Evolutionary conservation across 2,329 filamentous ascomycete species (phyloP).

Genomic region (Escovopsis sp.): DNA sequence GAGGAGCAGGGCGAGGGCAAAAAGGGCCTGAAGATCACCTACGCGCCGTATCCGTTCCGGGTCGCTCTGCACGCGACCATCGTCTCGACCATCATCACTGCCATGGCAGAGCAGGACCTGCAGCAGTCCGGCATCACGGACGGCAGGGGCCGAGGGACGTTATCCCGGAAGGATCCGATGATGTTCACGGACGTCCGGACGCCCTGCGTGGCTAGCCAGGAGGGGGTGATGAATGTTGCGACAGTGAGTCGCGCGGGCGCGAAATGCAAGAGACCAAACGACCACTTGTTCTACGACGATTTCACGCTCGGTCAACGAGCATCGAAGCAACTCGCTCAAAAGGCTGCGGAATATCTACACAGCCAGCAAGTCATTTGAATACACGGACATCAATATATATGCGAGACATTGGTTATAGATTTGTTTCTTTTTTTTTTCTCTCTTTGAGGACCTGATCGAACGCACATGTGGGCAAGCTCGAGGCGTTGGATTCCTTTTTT

Average conservation of each 20-base stretch:
- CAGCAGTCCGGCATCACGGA: conserved; percentile 27
- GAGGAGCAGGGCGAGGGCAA: conserved; percentile 4
- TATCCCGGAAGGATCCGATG: conserved; percentile 15
- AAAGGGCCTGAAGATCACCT: conserved; percentile 10
- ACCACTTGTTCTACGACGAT: conserved; percentile 37
- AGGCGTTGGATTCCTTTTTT: neutral
- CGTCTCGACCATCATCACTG: conserved; percentile 25
- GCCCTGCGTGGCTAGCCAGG: conserved; percentile 23
- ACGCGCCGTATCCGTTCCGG: conserved; percentile 22
- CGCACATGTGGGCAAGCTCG: neutral
- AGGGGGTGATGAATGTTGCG: conserved; percentile 8
- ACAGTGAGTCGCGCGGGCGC: conserved; percentile 2
- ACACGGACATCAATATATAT: no score
- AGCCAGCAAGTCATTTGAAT: conserved; percentile 1
- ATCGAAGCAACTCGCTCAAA: conserved; percentile 9
- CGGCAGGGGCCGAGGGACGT: conserved; percentile 26
- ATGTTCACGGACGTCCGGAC: conserved; percentile 28
- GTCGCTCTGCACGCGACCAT: conserved; percentile 29
- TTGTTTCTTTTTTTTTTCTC: no score
- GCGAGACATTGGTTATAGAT: no score
- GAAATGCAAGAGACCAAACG: conserved; percentile 27
- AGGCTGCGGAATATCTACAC: neutral
- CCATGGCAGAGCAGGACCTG: conserved; percentile 34
- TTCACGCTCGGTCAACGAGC: conserved; percentile 29
- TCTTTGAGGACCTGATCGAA: no score